Evolutionary conservation across 768 basidiomycete genomes (phyloP).

Genomic region (Amanita polypyramis): DNA sequence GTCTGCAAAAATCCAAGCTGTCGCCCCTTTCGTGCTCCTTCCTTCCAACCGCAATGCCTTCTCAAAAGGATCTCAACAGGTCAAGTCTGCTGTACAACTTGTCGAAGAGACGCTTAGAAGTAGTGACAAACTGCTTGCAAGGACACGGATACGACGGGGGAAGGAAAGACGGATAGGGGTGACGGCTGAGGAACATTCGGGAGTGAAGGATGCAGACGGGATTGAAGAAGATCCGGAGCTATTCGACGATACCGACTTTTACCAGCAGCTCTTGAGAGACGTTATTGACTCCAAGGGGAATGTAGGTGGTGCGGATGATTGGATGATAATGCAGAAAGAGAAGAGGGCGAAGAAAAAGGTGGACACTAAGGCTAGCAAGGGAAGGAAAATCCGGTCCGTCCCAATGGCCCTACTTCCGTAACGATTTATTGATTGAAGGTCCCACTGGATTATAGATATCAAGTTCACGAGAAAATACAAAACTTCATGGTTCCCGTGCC

Average conservation of each 20-base stretch:
- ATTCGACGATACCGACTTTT: constrained; percentile 90
- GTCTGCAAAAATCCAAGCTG: constrained; percentile 93
- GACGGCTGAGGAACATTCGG: constrained; percentile 15
- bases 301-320: constrained; percentile 39
- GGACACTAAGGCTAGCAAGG: constrained; percentile 95
- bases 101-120: constrained; percentile 67
- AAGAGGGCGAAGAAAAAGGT: constrained; percentile 77
- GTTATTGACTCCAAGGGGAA: constrained; percentile 66
- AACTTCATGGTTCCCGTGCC: constrained; percentile 94
- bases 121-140: constrained; percentile 43
- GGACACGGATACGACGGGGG: constrained; percentile 49
- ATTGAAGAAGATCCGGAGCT: constrained; percentile 32
- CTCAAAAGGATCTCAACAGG: constrained; percentile 40
- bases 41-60: constrained; percentile 67
- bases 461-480: constrained; percentile 91
- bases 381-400: constrained; percentile 75
- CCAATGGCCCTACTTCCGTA: background rate
- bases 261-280: constrained; percentile 84
- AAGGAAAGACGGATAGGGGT: constrained; percentile 34
- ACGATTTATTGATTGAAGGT: background rate
- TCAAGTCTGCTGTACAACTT: constrained; percentile 61
- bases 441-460: constrained; percentile 36
- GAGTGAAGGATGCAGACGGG: constrained; percentile 18
- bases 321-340: constrained; percentile 55
- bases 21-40: constrained; percentile 67